These are phyloP conservation scores for Colletotrichum phormii DNA, from an alignment of 2,329 filamentous ascomycete genomes.

Conservation along the genomic window DNA sequence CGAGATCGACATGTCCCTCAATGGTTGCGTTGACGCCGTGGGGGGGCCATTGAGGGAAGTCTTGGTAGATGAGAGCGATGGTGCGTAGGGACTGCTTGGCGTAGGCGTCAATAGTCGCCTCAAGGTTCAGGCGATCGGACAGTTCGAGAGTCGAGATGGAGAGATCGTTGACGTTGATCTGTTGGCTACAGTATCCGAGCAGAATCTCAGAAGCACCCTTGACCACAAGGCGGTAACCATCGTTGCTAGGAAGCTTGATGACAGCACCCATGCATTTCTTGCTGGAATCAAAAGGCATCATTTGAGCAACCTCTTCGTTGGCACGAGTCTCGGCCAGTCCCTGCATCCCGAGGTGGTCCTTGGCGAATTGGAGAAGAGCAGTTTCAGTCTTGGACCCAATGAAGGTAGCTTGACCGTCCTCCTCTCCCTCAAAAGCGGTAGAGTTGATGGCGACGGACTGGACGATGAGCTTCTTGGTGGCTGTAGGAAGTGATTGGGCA, in stretches of 20 bases:
- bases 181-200: slow-evolving; percentile 55
- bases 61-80: slow-evolving; percentile 79
- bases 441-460: slow-evolving; percentile 67
- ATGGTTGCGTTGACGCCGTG: slow-evolving; percentile 70
- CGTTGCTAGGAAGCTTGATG: slow-evolving; percentile 56
- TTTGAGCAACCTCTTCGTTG: slow-evolving; percentile 59
- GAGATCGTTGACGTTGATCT: slow-evolving; percentile 55
- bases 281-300: slow-evolving; percentile 65
- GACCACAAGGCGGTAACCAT: slow-evolving; percentile 60
- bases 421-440: slow-evolving; percentile 65
- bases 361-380: slow-evolving; percentile 62
- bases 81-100: slow-evolving; percentile 77
- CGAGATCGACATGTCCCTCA: slow-evolving; percentile 72
- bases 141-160: slow-evolving; percentile 64
- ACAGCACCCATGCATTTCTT: slow-evolving; percentile 69
- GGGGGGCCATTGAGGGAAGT: slow-evolving; percentile 77
- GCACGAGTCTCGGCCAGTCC: slow-evolving; percentile 58
- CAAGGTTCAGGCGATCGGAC: slow-evolving; percentile 61
- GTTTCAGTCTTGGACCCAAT: slow-evolving; percentile 69
- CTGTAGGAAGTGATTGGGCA: slow-evolving; percentile 37
- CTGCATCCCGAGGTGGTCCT: slow-evolving; percentile 61
- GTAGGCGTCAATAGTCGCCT: slow-evolving; percentile 67
- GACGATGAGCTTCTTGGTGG: slow-evolving; percentile 49
- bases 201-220: slow-evolving; percentile 70
- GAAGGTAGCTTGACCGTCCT: slow-evolving; percentile 57